Evolutionary conservation across 176 grass and related monocot species (phyloP).

Genomic region (Oryza nivara): DNA sequence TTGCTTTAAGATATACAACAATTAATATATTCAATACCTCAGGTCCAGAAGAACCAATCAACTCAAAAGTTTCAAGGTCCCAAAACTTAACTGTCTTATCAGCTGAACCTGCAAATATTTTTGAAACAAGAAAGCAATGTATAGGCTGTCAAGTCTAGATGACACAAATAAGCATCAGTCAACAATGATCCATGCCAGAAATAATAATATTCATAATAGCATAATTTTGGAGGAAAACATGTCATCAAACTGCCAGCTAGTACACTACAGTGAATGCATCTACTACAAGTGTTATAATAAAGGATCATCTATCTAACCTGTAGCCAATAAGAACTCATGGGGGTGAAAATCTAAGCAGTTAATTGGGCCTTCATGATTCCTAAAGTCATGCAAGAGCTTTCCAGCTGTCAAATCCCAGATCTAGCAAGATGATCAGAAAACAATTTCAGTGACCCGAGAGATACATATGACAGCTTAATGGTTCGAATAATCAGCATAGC

Average conservation of each 20-base stretch:
- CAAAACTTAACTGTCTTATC: constrained; percentile 95
- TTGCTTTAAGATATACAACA: constrained; percentile 36
- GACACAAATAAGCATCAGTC: neutral
- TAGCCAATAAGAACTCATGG: constrained; percentile 79
- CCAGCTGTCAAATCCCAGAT: constrained; percentile 97
- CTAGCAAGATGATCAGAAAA: constrained; percentile 48
- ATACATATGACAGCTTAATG: constrained; percentile 10
- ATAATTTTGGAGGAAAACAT: constrained; percentile 2
- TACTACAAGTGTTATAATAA: constrained; percentile 5
- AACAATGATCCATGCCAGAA: neutral
- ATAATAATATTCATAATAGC: neutral
- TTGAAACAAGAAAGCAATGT: constrained; percentile 38
- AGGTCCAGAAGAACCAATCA: constrained; percentile 83
- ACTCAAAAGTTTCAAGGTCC: constrained; percentile 96
- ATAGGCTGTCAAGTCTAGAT: constrained; percentile 33
- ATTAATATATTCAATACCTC: constrained; percentile 62
- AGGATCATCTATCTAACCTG: constrained; percentile 61
- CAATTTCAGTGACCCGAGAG: constrained; percentile 27
- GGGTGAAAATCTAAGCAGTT: constrained; percentile 95
- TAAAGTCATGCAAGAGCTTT: constrained; percentile 85
- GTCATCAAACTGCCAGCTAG: neutral
- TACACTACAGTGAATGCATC: neutral
- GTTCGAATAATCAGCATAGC: neutral
- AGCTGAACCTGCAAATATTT: constrained; percentile 64
- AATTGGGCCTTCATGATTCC: constrained; percentile 77